Conservation (phyloP, 345 rosid species). For the Alliaria petiolata region DNA sequence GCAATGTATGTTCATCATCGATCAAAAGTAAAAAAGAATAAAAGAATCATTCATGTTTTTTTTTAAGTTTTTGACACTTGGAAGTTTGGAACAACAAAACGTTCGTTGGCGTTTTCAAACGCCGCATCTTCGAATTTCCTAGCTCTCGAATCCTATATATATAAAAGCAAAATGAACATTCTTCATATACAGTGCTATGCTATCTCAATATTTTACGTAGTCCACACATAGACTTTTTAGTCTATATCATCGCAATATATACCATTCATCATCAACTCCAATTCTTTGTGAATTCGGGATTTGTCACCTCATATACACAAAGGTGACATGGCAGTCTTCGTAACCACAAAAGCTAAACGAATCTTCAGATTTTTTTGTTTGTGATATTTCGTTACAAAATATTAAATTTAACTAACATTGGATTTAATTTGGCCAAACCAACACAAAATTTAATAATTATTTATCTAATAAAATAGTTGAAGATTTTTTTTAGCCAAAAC, state of each 20-base stretch:
- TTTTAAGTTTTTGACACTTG: slow-evolving; percentile 3
- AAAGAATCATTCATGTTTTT: slow-evolving; percentile 15
- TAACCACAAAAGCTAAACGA: too few species aligned
- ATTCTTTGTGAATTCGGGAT: neutral
- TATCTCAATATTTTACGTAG: neutral
- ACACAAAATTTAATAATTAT: too few species aligned
- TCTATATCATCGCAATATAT: neutral
- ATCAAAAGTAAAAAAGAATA: slow-evolving; percentile 23
- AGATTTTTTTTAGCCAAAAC: too few species aligned
- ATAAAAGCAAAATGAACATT: neutral
- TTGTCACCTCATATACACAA: neutral
- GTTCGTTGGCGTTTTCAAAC: slow-evolving; percentile 27
- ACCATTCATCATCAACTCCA: neutral
- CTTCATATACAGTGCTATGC: neutral
- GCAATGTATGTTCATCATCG: neutral
- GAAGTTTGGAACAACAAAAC: slow-evolving; percentile 19
- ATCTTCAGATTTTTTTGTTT: too few species aligned
- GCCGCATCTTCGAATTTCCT: neutral
- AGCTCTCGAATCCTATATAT: neutral
- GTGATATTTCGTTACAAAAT: too few species aligned
- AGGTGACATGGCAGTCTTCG: neutral
- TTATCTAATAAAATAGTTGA: too few species aligned
- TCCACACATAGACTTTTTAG: neutral
- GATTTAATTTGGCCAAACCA: too few species aligned
- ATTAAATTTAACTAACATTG: too few species aligned